Percentiles rank a stretch among this genome's conserved stretches.
These are phyloP conservation scores for Ramichloridium luteum DNA, from an alignment of 2,329 filamentous ascomycete genomes.

Conservation along the genomic window DNA sequence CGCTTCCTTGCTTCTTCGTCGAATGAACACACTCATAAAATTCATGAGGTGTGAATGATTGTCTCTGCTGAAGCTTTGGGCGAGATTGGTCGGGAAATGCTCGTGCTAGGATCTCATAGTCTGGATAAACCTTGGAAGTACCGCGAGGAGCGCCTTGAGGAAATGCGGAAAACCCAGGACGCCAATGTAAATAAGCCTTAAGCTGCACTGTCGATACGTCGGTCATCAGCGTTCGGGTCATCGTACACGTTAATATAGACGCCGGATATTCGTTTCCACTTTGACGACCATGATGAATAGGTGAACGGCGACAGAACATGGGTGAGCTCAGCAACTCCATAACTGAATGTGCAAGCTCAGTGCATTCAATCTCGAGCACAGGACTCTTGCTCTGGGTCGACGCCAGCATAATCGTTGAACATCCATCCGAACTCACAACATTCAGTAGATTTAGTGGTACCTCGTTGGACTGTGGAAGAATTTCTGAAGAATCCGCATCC, in stretches of 20 bases:
- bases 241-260: conserved; percentile 11
- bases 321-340: conserved; percentile 11
- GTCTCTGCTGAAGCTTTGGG: conserved; percentile 12
- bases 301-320: too few species aligned
- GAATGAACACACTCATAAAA: conserved; percentile 62
- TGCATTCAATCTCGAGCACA: conserved; percentile 16
- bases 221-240: conserved; percentile 15
- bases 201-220: too few species aligned
- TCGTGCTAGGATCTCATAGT: conserved; percentile 16
- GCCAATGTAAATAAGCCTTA: conserved; percentile 19
- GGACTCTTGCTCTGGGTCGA: conserved; percentile 9
- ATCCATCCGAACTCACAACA: conserved; percentile 12
- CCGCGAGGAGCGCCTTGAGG: conserved; percentile 14
- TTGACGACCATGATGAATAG: too few species aligned
- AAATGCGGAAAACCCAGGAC: conserved; percentile 22
- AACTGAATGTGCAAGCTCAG: conserved; percentile 7
- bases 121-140: conserved; percentile 15
- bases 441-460: background rate
- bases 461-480: conserved; percentile 3
- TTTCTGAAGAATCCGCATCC: conserved; percentile 5
- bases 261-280: conserved; percentile 10
- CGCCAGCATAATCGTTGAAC: background rate
- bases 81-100: conserved; percentile 15
- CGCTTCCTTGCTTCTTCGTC: conserved; percentile 31
- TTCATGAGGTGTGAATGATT: conserved; percentile 37